Base-by-base conservation (phyloP, 2,329 filamentous ascomycete genomes). In the Aspergillus sp. region DNA sequence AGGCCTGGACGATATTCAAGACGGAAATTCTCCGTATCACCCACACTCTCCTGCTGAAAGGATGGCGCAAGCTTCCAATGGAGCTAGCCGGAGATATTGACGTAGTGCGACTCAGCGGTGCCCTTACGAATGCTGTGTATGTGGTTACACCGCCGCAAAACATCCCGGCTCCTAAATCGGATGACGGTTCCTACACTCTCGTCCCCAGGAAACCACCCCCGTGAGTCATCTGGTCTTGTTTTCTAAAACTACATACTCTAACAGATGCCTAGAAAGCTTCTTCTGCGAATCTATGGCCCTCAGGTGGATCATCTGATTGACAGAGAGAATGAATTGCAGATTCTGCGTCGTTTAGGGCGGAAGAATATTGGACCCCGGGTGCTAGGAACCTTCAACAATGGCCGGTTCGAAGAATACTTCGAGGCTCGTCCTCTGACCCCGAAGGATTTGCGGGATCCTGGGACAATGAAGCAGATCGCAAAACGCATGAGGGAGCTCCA, bases 401-500 rank as follows among this genome's bases (percentile, higher is more conserved):
- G 94, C 9, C 88, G 94, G 4, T 99, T 99, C 60, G 94, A 99
- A 73, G 88, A 99, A 70, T 97, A 87, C 68, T 89, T 97, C 68
- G 85, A 96, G 66, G 91, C 94, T 1, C 84, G 84, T 34, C 87
- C 94, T 0, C 81, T 99, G 40, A 93, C 87, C 0, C 81, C 88
- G 0, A 78, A 82, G 21, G 89, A 96, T 59, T 74, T 99, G 43
- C 87, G 90, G 34, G 84, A 89, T 29, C 83, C 89, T 0, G 89
- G 91, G 46, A 97, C 90, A 0, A 95, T 89, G 31, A 88, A 84
- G 65, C 89, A 96, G 67, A 99, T 99, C 66, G 93, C 94, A 11
- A 97, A 97, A 78, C 89, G 94, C 47, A 96, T 99, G 91, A 83
- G 92, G 57, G 94, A 99, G 71, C 80, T 99, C 32, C 94, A 99